Percentiles rank a stretch among this genome's conserved stretches.
phyloP scores from a whole-genome alignment of 192 early-diverging fungal species.

The Backusella mclennaniae region DNA sequence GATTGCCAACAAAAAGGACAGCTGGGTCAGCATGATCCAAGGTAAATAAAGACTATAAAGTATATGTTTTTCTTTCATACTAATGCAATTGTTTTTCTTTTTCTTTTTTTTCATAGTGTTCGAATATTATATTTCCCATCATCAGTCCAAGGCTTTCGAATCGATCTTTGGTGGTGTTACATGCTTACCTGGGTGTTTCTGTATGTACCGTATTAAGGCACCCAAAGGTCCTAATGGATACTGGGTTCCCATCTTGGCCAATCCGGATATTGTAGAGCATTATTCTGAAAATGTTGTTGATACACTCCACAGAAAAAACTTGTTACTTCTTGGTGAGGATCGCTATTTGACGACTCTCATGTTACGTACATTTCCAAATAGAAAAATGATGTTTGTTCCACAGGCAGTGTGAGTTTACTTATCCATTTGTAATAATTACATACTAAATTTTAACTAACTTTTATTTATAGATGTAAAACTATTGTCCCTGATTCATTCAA shows the following conservation, averaged over 20 bases:
- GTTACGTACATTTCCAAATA: constrained; percentile 90
- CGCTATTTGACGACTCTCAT: constrained; percentile 95
- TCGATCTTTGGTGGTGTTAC: constrained; percentile 81
- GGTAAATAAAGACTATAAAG: constrained; percentile 13
- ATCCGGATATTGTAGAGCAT: constrained; percentile 80
- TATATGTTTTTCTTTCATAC: constrained; percentile 4
- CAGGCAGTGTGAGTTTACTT: constrained; percentile 62
- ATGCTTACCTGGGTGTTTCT: constrained; percentile 79
- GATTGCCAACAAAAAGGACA: constrained; percentile 88
- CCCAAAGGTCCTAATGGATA: constrained; percentile 73
- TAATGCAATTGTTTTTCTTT: too few species aligned
- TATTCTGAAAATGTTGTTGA: constrained; percentile 81
- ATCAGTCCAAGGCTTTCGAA: constrained; percentile 77
- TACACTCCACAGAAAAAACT: constrained; percentile 91
- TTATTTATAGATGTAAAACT: constrained; percentile 67
- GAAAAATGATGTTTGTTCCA: constrained; percentile 94
- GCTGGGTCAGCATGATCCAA: constrained; percentile 91
- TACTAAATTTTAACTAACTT: too few species aligned
- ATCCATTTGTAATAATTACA: too few species aligned
- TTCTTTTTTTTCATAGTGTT: constrained; percentile 50
- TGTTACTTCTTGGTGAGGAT: constrained; percentile 92
- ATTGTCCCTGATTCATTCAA: constrained; percentile 86
- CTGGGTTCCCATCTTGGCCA: constrained; percentile 77
- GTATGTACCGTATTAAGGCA: constrained; percentile 81
- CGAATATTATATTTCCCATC: constrained; percentile 86